Evolutionary conservation across 305 asterid genomes (phyloP), one percentile per base, ranked within the genome.

Genomic region (Withania somnifera): DNA sequence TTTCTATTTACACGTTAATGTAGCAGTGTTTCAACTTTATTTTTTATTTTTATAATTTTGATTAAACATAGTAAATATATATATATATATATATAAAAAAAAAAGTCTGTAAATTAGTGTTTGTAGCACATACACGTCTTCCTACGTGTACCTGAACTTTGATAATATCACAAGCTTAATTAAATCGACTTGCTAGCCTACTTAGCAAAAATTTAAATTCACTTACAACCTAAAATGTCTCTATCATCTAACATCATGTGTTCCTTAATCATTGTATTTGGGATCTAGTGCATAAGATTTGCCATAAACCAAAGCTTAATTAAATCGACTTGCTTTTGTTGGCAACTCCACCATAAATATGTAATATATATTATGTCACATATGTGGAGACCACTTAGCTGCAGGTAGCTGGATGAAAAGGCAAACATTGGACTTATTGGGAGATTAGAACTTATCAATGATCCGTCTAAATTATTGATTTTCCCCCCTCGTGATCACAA

Each of bases 31-130:
- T 30, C 3, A 30, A 30, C 34, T 30, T 30, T 30, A 1, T 30
- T 30, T 30, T 30, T 30, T 30, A n/a, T n/a, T n/a, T n/a, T n/a
- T n/a, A n/a, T n/a, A n/a, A 68, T 51, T 68, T 63, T 45, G 53
- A 51, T 42, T 24, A 68, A n/a, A n/a, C n/a, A n/a, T n/a, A n/a
- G n/a, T n/a, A n/a, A n/a, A n/a, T n/a, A 66, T 64, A n/a, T n/a
- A n/a, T n/a, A n/a, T n/a, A n/a, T n/a, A n/a, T n/a, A n/a, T n/a
- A n/a, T n/a, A n/a, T n/a, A n/a, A n/a, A 82, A 82, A 42, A n/a
- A n/a, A n/a, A 83, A 91, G 92, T 91, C 83, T 67, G 81, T 45
- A 83, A 83, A 79, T 81, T 42, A 81, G 71, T 91, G 92, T 85
- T 79, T 11, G 26, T 89, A 83, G 87, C 51, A 79, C 51, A 77